Evolutionary conservation across 2,329 filamentous ascomycete species (phyloP), one percentile per base, ranked within the genome.

Genomic region (Dothideomycetes sp.): DNA sequence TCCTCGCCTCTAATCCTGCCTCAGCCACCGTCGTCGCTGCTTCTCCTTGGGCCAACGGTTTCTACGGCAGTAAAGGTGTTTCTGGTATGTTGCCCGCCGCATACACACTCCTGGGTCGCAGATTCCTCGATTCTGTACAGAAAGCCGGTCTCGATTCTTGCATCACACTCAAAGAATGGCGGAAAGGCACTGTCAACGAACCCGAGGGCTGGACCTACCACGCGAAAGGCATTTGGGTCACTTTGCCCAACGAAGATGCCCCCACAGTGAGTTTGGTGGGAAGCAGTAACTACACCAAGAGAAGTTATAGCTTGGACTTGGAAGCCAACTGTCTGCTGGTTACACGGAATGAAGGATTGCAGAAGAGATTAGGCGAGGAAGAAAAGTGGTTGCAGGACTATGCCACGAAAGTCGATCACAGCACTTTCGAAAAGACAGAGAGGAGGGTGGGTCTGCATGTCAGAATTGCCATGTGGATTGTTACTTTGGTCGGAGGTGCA

Each of bases 191-290:
- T 0, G 83, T 94, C 2, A 83, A 83, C 13, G 74, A 86, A 52
- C 78, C 83, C 0, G 84, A 70, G 1, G 89, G 86, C 1, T 98
- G 93, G 91, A 95, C 89, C 0, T 98, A 98, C 61, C 91, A 98
- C 54, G 91, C 91, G 33, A 98, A 98, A 63, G 91, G 91, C 0
- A 69, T 96, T 2, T 96, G 89, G 89, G 71, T 95, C 18, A 85
- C 84, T 0, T 69, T 89, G 41, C 64, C 33, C 11, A 18, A 31
- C 57, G 25, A 81, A 33, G 60, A 69, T 24, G 65, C 78, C 27
- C 87, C 87, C 0, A 80, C 81, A 33, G 70, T 96, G 41, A 93
- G 80, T 22, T 70, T 96, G 13, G 75, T 98, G 1, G 91, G 91
- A 1, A 93, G 84, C 57, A 91, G 83, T 8, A 98, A 98, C 58